Evolutionary conservation across 164 flowering plant genomes (phyloP).

Genomic region (Stephania cephalantha): DNA sequence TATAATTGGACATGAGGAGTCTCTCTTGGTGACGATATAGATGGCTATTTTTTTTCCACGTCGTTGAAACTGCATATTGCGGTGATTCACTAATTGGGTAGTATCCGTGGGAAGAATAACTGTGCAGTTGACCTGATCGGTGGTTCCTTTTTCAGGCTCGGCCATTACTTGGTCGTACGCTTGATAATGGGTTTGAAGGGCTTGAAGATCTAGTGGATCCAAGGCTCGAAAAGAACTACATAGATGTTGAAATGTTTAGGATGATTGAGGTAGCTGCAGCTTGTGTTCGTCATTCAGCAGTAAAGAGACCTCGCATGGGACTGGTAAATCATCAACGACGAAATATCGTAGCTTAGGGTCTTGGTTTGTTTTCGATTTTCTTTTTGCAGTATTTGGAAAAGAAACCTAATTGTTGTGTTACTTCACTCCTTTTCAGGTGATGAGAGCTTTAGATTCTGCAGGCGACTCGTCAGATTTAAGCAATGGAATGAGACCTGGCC

Average conservation of each 20-base stretch:
- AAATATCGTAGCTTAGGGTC: background rate
- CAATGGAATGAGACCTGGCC: slow-evolving; percentile 80
- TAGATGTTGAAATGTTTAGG: slow-evolving; percentile 55
- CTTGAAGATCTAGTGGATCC: slow-evolving; percentile 61
- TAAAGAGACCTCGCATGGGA: slow-evolving; percentile 80
- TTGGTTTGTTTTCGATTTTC: background rate
- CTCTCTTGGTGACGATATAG: background rate
- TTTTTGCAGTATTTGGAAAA: background rate
- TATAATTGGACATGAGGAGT: background rate
- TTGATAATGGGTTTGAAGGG: slow-evolving; percentile 33
- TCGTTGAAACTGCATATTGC: background rate
- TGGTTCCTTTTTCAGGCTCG: slow-evolving; percentile 47
- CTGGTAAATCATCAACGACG: slow-evolving; percentile 44
- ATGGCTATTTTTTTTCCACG: background rate
- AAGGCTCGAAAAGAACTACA: slow-evolving; percentile 53
- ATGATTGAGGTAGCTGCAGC: slow-evolving; percentile 39
- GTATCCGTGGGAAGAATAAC: background rate
- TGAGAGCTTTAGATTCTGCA: slow-evolving; percentile 55
- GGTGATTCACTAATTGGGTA: background rate
- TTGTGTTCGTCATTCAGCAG: slow-evolving; percentile 83
- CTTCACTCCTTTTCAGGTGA: slow-evolving; percentile 43
- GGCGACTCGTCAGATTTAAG: slow-evolving; percentile 41
- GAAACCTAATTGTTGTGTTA: background rate
- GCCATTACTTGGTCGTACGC: slow-evolving; percentile 63
- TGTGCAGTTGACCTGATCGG: background rate